Evolutionary conservation across 2,329 filamentous ascomycete species (phyloP).

Genomic region (Colletotrichum filicis): DNA sequence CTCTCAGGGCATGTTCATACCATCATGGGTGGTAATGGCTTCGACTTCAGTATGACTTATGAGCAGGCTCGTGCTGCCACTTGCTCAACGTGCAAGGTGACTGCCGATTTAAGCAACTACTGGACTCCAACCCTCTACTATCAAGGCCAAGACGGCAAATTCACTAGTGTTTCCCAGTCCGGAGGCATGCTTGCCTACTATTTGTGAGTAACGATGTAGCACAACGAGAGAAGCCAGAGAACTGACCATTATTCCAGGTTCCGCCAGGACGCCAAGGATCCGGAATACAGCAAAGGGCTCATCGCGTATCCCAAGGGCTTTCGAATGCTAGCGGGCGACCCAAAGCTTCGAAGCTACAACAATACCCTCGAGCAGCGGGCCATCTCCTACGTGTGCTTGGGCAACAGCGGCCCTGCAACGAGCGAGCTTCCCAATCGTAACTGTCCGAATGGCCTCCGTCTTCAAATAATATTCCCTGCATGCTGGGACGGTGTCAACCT

Average conservation of each 20-base stretch:
- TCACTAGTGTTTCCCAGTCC: conserved; percentile 53
- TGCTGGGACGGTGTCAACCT: conserved; percentile 72
- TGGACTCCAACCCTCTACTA: conserved; percentile 71
- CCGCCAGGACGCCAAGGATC: conserved; percentile 50
- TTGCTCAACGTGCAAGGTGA: conserved; percentile 74
- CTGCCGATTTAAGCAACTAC: conserved; percentile 73
- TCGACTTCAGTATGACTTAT: conserved; percentile 65
- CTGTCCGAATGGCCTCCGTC: conserved; percentile 62
- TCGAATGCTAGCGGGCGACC: conserved; percentile 73
- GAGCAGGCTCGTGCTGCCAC: conserved; percentile 61
- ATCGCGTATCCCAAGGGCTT: conserved; percentile 70
- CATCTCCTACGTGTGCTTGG: conserved; percentile 67
- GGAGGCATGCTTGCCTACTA: conserved; percentile 64
- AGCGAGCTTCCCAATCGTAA: conserved; percentile 64
- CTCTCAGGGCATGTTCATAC: conserved; percentile 69
- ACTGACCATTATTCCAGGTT: conserved; percentile 42
- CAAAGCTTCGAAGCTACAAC: conserved; percentile 54
- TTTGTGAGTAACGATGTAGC: conserved; percentile 46
- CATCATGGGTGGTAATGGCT: conserved; percentile 71
- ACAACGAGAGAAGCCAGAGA: background rate
- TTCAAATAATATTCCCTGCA: conserved; percentile 67
- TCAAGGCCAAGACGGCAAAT: conserved; percentile 65
- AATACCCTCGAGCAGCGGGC: conserved; percentile 58
- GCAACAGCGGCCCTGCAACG: conserved; percentile 55
- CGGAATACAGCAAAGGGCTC: conserved; percentile 57